Conservation (phyloP, 768 basidiomycete genomes). For the Psilocybe subaeruginosa region DNA sequence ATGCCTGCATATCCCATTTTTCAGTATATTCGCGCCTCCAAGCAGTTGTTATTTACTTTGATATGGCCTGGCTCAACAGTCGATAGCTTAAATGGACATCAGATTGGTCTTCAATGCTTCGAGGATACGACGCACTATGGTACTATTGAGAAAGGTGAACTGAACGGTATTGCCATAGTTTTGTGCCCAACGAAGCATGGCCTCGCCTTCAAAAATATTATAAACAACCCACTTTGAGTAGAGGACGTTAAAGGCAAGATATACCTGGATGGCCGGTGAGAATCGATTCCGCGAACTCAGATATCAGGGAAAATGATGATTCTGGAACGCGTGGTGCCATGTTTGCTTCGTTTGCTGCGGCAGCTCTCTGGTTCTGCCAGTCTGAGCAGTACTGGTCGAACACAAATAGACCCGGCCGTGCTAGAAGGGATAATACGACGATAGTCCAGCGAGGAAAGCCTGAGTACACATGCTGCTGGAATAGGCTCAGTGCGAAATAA, state of each 20-base stretch:
- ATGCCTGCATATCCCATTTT: constrained; percentile 26
- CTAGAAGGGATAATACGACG: constrained; percentile 6
- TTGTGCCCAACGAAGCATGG: constrained; percentile 23
- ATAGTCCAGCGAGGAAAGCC: constrained; percentile 9
- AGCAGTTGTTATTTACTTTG: constrained; percentile 29
- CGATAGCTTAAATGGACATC: constrained; percentile 31
- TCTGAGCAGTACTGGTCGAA: neutral
- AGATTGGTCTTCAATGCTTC: neutral
- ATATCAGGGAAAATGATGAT: constrained; percentile 11
- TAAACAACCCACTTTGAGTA: neutral
- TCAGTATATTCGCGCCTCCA: neutral
- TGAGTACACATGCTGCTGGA: neutral
- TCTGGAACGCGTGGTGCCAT: constrained; percentile 14
- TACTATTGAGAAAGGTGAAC: constrained; percentile 30
- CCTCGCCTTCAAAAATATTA: neutral
- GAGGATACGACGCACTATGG: constrained; percentile 25
- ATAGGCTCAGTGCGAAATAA: constrained; percentile 6
- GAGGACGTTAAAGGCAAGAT: neutral
- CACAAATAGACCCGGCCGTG: constrained; percentile 10
- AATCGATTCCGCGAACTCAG: constrained; percentile 14
- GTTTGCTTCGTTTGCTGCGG: constrained; percentile 12
- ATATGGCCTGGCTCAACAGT: constrained; percentile 49
- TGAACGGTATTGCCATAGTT: constrained; percentile 35
- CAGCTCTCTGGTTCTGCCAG: constrained; percentile 10
- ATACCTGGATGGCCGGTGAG: constrained; percentile 36